These are phyloP conservation scores for Boletus rufocinnamomeus DNA, from an alignment of 768 basidiomycete genomes.

Conservation along the genomic window DNA sequence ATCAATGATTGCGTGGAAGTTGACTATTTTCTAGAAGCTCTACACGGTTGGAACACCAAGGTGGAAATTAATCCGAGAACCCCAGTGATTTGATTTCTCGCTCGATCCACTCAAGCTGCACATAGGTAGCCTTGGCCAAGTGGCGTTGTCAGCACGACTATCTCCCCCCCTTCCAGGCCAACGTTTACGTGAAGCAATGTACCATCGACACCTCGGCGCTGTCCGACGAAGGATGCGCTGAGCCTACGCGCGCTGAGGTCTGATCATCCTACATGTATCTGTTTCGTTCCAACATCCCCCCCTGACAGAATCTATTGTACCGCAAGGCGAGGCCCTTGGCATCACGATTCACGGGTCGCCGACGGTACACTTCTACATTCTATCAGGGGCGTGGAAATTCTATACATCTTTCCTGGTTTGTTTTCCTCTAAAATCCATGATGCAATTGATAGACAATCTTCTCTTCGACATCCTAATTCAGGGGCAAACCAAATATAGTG, in stretches of 20 bases:
- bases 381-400: background rate
- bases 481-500: background rate
- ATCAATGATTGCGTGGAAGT: background rate
- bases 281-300: background rate
- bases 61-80: background rate
- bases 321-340: background rate
- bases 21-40: background rate
- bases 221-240: background rate
- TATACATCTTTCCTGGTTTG: background rate
- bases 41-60: background rate
- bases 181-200: background rate
- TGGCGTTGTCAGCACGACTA: background rate
- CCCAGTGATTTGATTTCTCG: background rate
- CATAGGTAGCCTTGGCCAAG: background rate
- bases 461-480: background rate
- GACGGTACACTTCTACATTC: background rate
- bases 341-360: background rate
- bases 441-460: background rate
- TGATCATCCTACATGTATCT: conserved; percentile 3
- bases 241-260: background rate
- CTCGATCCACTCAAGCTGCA: background rate
- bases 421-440: background rate
- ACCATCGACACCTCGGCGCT: background rate
- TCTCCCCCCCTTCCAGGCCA: background rate
- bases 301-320: background rate